A percentile compares a stretch with the other conserved stretches of the same genome.
Evolutionary conservation across 805 yeast species (phyloP).

Genomic region (Kluyveromyces siamensis): DNA sequence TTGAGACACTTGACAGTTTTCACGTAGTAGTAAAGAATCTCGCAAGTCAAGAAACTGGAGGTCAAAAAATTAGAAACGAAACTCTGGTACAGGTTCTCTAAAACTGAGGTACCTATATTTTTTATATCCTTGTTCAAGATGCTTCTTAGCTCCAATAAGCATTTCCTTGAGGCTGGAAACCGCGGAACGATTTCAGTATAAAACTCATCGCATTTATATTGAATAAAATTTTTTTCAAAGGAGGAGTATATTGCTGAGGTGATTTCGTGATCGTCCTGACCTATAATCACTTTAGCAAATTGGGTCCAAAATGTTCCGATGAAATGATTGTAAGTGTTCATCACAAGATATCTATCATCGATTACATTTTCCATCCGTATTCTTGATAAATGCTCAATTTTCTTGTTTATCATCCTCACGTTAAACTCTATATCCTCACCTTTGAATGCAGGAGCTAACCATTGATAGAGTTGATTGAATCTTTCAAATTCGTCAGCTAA

Average conservation of each 20-base stretch:
- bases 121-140: conserved; percentile 35
- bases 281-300: conserved; percentile 13
- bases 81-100: conserved; percentile 9
- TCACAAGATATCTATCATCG: conserved; percentile 15
- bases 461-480: conserved; percentile 12
- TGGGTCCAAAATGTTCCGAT: conserved; percentile 19
- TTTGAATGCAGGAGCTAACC: conserved; percentile 17
- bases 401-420: conserved; percentile 13
- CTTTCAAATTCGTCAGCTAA: conserved; percentile 22
- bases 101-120: conserved; percentile 10
- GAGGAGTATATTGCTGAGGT: conserved; percentile 17
- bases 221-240: conserved; percentile 19
- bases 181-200: conserved; percentile 43
- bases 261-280: conserved; percentile 21
- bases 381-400: conserved; percentile 14
- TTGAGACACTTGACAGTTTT: conserved; percentile 64
- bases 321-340: conserved; percentile 22
- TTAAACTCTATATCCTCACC: conserved; percentile 11
- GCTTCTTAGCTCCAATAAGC: conserved; percentile 50
- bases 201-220: conserved; percentile 46
- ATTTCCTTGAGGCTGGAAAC: conserved; percentile 43
- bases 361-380: conserved; percentile 11
- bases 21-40: conserved; percentile 59
- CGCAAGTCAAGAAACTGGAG: conserved; percentile 73
- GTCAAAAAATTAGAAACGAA: conserved; percentile 41